Percentiles rank a stretch among this genome's conserved stretches.
phyloP scores from a whole-genome alignment of 345 rosid genomes.

The Rubroshorea leprosula region DNA sequence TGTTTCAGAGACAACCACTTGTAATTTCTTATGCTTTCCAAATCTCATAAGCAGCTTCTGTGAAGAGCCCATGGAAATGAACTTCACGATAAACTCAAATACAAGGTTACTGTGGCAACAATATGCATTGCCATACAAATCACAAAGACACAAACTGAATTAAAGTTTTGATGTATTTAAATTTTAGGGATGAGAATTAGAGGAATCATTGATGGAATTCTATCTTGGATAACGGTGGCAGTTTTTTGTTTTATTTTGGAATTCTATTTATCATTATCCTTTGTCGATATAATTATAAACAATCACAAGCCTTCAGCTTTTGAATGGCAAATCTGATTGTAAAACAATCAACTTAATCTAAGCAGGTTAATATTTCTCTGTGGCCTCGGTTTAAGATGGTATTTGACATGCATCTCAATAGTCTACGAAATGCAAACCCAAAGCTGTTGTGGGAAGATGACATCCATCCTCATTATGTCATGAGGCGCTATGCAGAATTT shows the following conservation, averaged over 20 bases:
- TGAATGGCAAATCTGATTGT: neutral
- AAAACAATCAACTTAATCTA: slow-evolving; percentile 18
- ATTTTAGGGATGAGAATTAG: no score
- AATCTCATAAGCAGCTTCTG: neutral
- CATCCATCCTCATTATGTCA: slow-evolving; percentile 96
- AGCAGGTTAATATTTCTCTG: slow-evolving; percentile 85
- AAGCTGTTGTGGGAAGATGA: slow-evolving; percentile 97
- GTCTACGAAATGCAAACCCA: slow-evolving; percentile 83
- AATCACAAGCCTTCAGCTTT: neutral
- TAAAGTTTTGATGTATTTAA: no score
- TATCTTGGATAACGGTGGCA: no score
- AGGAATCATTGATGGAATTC: no score
- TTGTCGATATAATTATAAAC: no score
- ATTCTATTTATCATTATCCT: no score
- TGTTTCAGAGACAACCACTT: neutral
- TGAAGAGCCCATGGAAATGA: neutral
- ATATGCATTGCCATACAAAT: neutral
- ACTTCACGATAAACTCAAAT: neutral
- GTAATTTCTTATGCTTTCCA: neutral
- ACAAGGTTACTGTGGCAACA: neutral
- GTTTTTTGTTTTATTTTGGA: no score
- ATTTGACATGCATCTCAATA: slow-evolving; percentile 83
- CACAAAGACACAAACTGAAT: no score
- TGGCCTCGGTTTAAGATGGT: slow-evolving; percentile 99
- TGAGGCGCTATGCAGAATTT: slow-evolving; percentile 98